phyloP scores from a whole-genome alignment of 768 basidiomycete genomes.

The Suillus hirtellus region DNA sequence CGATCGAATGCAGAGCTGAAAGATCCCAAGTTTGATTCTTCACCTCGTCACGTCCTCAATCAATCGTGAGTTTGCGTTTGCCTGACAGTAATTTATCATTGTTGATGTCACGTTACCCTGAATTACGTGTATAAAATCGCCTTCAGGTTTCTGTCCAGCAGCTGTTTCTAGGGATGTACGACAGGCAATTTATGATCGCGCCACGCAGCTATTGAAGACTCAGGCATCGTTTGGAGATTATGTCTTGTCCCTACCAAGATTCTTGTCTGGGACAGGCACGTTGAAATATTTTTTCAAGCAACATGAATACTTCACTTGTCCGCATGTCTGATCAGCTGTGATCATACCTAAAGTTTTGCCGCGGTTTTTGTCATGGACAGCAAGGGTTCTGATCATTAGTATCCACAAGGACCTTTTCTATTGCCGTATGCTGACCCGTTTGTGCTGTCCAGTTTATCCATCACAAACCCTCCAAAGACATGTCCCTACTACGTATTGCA shows the following conservation, averaged over 20 bases:
- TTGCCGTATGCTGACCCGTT: background rate
- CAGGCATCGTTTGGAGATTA: background rate
- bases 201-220: background rate
- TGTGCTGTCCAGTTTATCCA: background rate
- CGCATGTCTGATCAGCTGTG: background rate
- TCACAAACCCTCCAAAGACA: background rate
- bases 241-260: background rate
- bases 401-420: background rate
- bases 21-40: background rate
- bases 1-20: background rate
- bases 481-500: background rate
- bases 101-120: background rate
- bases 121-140: background rate
- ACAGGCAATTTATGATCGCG: background rate
- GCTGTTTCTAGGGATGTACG: background rate
- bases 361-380: background rate
- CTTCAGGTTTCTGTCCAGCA: slow-evolving; percentile 2
- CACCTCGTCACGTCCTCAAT: background rate
- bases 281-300: background rate
- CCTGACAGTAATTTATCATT: background rate
- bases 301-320: background rate
- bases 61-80: background rate
- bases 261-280: background rate
- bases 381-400: background rate
- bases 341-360: background rate